Evolutionary conservation across 345 rosid species (phyloP), one percentile per base, ranked within the genome.

Genomic region (Gossypium australe): DNA sequence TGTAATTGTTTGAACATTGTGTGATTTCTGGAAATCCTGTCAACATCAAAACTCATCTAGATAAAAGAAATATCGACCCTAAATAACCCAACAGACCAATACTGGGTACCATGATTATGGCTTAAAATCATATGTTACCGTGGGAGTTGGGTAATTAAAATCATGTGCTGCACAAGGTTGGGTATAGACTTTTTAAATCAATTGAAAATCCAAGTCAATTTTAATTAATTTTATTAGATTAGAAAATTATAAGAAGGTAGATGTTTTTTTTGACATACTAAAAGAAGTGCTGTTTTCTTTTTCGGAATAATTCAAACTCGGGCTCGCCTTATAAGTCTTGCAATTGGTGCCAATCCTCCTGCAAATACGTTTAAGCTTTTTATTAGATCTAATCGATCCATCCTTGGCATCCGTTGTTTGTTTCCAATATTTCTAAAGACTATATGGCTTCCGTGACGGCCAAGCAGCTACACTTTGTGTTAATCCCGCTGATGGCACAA

Each of bases 401-500:
- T 67, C 57, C 43, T 14, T 48, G 2, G 53, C 7, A 18, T 47
- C 25, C 8, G 4, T 64, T 8, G 14, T 38, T 64, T 41, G 14
- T 64, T 64, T n/a, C 49, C 48, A 44, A 38, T 52, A 52, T 52
- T 65, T 65, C 25, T 64, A n/a, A 2, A 25, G 41, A 11, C 14
- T 29, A 73, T 24, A 79, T 83, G 81, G 82, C 76, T 51, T 79
- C 85, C 49, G 68, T 64, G 49, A 70, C 64, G 17, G 14, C 82
- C 11, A 66, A 49, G 62, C 76, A 74, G 14, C 86, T 85, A 78
- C 97, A 93, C 83, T 87, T 91, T 77, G 84, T 91, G 29, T 62
- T 93, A 58, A 71, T 91, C 75, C 98, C 94, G 2, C 85, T 93
- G 51, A 81, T 89, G 92, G 90, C 94, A 3, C 98, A 88, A 76